Base-by-base conservation (phyloP, 2,329 filamentous ascomycete species). In the Sordariomycetes sp. region DNA sequence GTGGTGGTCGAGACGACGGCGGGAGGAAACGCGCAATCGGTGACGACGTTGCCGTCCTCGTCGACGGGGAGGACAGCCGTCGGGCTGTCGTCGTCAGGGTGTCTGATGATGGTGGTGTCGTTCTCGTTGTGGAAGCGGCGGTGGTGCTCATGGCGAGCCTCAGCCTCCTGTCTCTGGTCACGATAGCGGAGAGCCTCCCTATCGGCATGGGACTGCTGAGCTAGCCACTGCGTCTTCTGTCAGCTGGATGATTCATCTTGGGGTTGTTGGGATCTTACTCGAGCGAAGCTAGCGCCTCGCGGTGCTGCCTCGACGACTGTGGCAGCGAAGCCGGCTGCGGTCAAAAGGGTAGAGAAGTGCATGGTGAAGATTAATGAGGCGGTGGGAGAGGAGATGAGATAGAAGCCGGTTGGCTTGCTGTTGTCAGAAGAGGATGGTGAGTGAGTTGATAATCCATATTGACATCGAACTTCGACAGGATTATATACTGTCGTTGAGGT, bases 1-100 rank as follows among this genome's bases (percentile, higher is more conserved):
- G 52, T 59, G 20, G 43, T 48, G 3, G 50, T 57, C 10, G 49
- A 50, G 32, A 52, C 39, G 10, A 52, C 36, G 5, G 53, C 34
- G 8, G 42, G 47, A 5, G 34, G 35, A 2, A 42, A 43, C 17
- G 48, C 45, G 14, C 51, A 55, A 10, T 44, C 44, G 8, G 18
- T 19, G 4, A 14, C 30, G 12, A 38, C 32, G n/a, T 9, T 12
- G 18, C 27, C 16, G 35, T 41, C 30, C 8, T 26, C 8, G 10
- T 14, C 12, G 9, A 29, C 24, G 9, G 14, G 23, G n/a, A 29
- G 14, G 16, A 10, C 33, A 30, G 21, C 23, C 15, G 30, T 39
- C 34, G 21, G 39, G 35, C n/a, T 10, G n/a, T 28, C 25, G 5
- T 9, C 3, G 3, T n/a, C 5, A 3, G n/a, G 8, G n/a, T 28